phyloP scores from a whole-genome alignment of 108 stramenopile genomes.

The Stephanodiscus triporus region DNA sequence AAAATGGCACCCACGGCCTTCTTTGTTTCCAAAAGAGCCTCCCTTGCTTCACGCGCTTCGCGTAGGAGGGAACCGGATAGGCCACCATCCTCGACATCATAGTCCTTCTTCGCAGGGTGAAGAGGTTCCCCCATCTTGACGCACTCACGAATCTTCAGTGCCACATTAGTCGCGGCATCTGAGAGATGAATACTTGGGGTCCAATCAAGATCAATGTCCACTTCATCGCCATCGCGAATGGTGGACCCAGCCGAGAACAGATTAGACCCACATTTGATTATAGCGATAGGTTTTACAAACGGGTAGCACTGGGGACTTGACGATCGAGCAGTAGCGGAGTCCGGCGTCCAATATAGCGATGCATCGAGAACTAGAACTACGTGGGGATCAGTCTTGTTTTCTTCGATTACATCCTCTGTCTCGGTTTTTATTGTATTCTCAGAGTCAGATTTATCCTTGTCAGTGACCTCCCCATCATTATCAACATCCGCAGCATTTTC shows the following conservation, averaged over 20 bases:
- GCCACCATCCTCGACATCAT: slow-evolving; percentile 43
- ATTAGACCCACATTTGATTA: slow-evolving; percentile 59
- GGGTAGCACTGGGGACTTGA: slow-evolving; percentile 66
- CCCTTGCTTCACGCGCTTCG: slow-evolving; percentile 44
- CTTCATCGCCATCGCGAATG: slow-evolving; percentile 64
- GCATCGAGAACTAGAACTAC: slow-evolving; percentile 71
- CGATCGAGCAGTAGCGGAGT: slow-evolving; percentile 46
- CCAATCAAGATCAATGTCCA: slow-evolving; percentile 87
- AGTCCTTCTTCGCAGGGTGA: slow-evolving; percentile 49
- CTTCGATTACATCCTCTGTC: background rate
- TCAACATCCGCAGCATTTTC: slow-evolving; percentile 5
- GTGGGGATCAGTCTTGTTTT: slow-evolving; percentile 18
- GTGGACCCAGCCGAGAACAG: slow-evolving; percentile 68
- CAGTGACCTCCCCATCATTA: slow-evolving; percentile 2
- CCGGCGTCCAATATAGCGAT: slow-evolving; percentile 61
- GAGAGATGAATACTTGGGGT: slow-evolving; percentile 85
- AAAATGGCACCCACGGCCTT: slow-evolving; percentile 47
- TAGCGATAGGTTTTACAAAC: slow-evolving; percentile 75
- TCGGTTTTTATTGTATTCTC: background rate
- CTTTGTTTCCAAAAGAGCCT: slow-evolving; percentile 44
- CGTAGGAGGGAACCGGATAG: slow-evolving; percentile 32
- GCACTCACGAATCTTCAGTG: slow-evolving; percentile 82
- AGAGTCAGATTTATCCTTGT: slow-evolving; percentile 3
- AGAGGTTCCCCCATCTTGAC: slow-evolving; percentile 74
- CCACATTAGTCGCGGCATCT: slow-evolving; percentile 84